Evolutionary conservation across 805 yeast genomes (phyloP).

Genomic region (Candida awuae): DNA sequence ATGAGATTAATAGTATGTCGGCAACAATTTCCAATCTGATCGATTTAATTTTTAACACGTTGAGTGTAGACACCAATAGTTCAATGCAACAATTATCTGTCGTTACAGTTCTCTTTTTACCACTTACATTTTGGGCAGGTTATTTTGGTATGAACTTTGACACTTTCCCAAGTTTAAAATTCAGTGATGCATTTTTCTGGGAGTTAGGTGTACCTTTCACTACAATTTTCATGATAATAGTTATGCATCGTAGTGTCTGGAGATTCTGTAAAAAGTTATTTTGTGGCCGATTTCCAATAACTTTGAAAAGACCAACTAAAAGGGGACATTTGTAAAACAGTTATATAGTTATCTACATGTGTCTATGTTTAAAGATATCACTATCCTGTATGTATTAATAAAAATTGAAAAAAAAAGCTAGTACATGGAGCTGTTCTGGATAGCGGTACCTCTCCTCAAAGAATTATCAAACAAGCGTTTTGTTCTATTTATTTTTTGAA

Average conservation of each 20-base stretch:
- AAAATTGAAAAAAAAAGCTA: too few species aligned
- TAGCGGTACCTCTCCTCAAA: too few species aligned
- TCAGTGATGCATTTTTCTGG: slow-evolving; percentile 41
- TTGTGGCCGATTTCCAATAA: background rate
- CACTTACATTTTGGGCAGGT: slow-evolving; percentile 53
- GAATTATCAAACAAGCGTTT: too few species aligned
- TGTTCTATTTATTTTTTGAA: too few species aligned
- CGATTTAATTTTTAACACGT: slow-evolving; percentile 48
- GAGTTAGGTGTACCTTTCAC: slow-evolving; percentile 36
- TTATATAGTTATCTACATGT: too few species aligned
- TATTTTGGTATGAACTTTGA: slow-evolving; percentile 52
- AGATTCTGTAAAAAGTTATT: slow-evolving; percentile 9
- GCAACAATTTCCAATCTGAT: slow-evolving; percentile 43
- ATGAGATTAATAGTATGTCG: slow-evolving; percentile 48
- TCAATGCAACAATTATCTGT: slow-evolving; percentile 47
- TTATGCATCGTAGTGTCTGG: slow-evolving; percentile 28
- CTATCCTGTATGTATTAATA: too few species aligned
- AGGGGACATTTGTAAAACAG: too few species aligned
- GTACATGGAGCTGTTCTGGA: too few species aligned
- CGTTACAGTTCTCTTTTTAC: slow-evolving; percentile 51
- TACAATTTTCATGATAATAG: slow-evolving; percentile 27
- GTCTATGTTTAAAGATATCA: too few species aligned
- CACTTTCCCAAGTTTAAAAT: slow-evolving; percentile 32
- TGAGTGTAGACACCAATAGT: slow-evolving; percentile 46
- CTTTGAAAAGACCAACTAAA: background rate